A percentile compares a stretch with the other conserved stretches of the same genome.
phyloP scores from a whole-genome alignment of 208 protist genomes.

The Trypanosoma avium region DNA sequence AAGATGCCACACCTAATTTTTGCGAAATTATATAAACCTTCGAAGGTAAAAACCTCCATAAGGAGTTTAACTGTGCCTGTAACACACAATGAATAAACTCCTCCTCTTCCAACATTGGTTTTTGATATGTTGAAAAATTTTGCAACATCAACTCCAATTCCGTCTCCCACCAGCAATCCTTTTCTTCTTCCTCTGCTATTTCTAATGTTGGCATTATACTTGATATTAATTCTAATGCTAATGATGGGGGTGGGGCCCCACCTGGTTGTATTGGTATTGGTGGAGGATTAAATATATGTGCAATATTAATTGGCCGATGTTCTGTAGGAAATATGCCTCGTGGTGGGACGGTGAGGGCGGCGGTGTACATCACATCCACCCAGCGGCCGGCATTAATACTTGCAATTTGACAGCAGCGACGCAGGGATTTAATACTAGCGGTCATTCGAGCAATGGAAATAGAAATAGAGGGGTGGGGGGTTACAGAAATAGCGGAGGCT shows the following conservation, averaged over 20 bases:
- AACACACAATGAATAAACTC: slow-evolving; percentile 48
- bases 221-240: slow-evolving; percentile 18
- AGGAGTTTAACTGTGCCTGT: slow-evolving; percentile 38
- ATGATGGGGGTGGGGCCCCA: slow-evolving; percentile 4
- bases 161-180: slow-evolving; percentile 34
- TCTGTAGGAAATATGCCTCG: slow-evolving; percentile 24
- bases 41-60: slow-evolving; percentile 37
- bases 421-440: slow-evolving; percentile 16
- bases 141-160: slow-evolving; percentile 50
- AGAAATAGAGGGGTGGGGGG: slow-evolving; percentile 2
- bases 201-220: background rate
- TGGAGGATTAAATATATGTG: slow-evolving; percentile 27
- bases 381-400: slow-evolving; percentile 26
- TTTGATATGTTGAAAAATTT: slow-evolving; percentile 41
- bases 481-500: no score
- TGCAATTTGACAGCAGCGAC: slow-evolving; percentile 17
- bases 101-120: slow-evolving; percentile 19
- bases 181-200: slow-evolving; percentile 2
- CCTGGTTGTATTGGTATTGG: slow-evolving; percentile 3
- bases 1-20: slow-evolving; percentile 7
- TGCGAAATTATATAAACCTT: background rate
- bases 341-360: slow-evolving; percentile 30
- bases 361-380: slow-evolving; percentile 49
- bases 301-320: slow-evolving; percentile 25
- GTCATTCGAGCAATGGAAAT: slow-evolving; percentile 19